Conservation (phyloP, 1,139 yeast species). For the Candida glucosophila region DNA sequence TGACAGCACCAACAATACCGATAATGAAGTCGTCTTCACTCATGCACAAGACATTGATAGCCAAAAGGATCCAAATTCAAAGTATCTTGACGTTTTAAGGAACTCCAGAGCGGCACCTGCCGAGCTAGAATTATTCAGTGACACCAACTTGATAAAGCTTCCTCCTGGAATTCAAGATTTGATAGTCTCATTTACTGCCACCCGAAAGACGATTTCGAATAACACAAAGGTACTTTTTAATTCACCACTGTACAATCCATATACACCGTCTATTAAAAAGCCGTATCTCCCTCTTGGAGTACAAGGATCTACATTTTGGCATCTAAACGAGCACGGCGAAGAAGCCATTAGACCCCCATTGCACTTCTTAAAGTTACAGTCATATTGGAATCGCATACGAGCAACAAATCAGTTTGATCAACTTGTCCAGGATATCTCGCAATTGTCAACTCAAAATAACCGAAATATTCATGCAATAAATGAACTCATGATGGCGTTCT, state of each 20-base stretch:
- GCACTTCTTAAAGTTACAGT: slow-evolving; percentile 28
- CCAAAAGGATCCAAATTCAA: slow-evolving; percentile 5
- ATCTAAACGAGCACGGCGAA: slow-evolving; percentile 9
- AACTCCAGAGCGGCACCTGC: slow-evolving; percentile 22
- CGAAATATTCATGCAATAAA: slow-evolving; percentile 15
- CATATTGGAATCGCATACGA: slow-evolving; percentile 44
- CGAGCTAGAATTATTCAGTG: slow-evolving; percentile 30
- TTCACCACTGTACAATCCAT: slow-evolving; percentile 19
- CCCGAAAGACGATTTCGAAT: slow-evolving; percentile 19
- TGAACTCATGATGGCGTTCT: slow-evolving; percentile 40
- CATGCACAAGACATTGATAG: neutral
- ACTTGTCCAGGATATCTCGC: slow-evolving; percentile 22
- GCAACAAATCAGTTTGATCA: slow-evolving; percentile 29
- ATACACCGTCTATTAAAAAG: slow-evolving; percentile 24
- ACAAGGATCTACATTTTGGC: slow-evolving; percentile 12
- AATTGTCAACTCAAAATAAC: slow-evolving; percentile 14
- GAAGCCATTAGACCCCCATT: slow-evolving; percentile 23
- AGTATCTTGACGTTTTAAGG: slow-evolving; percentile 21
- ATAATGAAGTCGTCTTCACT: no score
- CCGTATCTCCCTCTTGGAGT: slow-evolving; percentile 30
- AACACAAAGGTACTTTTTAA: slow-evolving; percentile 19
- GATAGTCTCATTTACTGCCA: slow-evolving; percentile 42
- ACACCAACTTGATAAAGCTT: slow-evolving; percentile 35
- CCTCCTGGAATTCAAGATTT: slow-evolving; percentile 74
- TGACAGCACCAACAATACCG: neutral